Base-by-base conservation (phyloP, 768 basidiomycete genomes). In the Leucogyrophana mollusca region DNA sequence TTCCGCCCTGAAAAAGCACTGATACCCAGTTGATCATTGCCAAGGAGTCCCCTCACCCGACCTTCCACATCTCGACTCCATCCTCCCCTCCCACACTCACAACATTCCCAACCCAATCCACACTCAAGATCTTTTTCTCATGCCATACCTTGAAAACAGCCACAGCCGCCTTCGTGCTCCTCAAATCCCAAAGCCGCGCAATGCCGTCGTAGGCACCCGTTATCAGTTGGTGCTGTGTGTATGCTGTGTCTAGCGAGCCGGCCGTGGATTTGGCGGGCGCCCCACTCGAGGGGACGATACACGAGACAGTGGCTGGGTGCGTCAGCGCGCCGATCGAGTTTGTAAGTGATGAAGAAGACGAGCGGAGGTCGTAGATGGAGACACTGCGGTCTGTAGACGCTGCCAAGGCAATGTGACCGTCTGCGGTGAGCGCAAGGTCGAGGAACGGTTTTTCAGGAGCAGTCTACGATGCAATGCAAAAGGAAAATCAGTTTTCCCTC, bases 151-250 rank as follows among this genome's bases (percentile, higher is more conserved):
- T 76, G 58, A 90, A 84, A 48, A 71, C 80, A 17, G 84, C 73
- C 36, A 91, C 71, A 1, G 86, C 78, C 11, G 73, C 70, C 54
- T 83, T 82, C 13, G 74, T 72, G 54, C 85, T 90, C 4, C 88
- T 74, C 20, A 89, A 58, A 59, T 93, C 90, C 87, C 88, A 93
- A 3, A 92, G 59, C 4, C 88, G 72, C 0, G 83, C 86, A 2
- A 83, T 67, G 9, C 90, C 88, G 46, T 93, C 90, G 58, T 92
- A 90, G 0, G 82, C 77, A 4, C 87, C 90, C 0, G 79, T 87
- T 16, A 84, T 68, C 9, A 88, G 68, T 56, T 87, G 86, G 23
- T 82, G 70, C 10, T 55, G 60, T 16, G 60, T 52, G 24, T 32
- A 55, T 8, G 44, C 39, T 4, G 60, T 48, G 14, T 40, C 17